Conservation (phyloP, 495 filamentous ascomycete species). For the Penicillium mononematosum region DNA sequence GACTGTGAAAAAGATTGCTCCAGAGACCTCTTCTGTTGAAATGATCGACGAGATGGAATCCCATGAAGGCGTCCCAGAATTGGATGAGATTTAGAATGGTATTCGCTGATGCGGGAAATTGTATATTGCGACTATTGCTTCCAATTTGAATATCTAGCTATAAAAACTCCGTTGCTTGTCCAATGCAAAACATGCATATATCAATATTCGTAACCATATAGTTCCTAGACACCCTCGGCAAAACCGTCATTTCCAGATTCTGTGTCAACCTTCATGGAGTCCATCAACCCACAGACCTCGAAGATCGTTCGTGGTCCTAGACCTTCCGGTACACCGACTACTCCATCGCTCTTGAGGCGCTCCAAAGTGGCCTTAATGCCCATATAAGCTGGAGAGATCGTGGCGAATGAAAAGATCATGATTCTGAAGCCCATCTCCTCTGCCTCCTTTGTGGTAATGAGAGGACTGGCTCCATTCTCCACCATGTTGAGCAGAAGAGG, state of each 20-base stretch:
- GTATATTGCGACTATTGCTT: neutral
- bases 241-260: constrained; percentile 54
- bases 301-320: constrained; percentile 52
- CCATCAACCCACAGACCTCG: constrained; percentile 58
- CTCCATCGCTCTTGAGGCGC: constrained; percentile 49
- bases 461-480: constrained; percentile 57
- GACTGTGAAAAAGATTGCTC: constrained; percentile 5
- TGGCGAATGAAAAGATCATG: constrained; percentile 59
- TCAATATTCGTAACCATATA: neutral
- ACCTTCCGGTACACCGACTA: constrained; percentile 47
- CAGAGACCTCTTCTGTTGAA: neutral
- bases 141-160: constrained; percentile 9
- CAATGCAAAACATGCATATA: constrained; percentile 1
- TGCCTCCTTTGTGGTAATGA: constrained; percentile 57
- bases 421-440: constrained; percentile 61
- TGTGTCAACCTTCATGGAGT: constrained; percentile 56
- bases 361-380: constrained; percentile 47
- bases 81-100: neutral
- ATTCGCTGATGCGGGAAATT: neutral
- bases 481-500: constrained; percentile 66
- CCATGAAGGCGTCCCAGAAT: neutral
- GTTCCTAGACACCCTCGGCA: constrained; percentile 34
- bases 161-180: constrained; percentile 2
- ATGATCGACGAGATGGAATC: neutral
- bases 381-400: constrained; percentile 51